Base-by-base conservation (phyloP, 2,329 filamentous ascomycete genomes). In the Trichoderma sp. region DNA sequence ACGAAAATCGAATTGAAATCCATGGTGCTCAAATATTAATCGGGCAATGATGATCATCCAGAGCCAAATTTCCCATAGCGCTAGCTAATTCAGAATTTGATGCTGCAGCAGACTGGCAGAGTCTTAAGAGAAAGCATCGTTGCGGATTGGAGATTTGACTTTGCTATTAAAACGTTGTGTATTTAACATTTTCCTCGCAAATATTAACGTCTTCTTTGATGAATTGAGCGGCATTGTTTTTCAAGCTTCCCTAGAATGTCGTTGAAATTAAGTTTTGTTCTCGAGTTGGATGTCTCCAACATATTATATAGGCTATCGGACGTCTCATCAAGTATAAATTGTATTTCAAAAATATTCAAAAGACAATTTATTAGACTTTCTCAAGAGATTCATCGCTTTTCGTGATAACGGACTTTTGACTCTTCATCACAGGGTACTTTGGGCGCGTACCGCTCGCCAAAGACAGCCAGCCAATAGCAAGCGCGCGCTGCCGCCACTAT, bases 381-480 rank as follows among this genome's bases (percentile, higher is more conserved):
- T 6, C 18, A 7, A n/a, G 1, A n/a, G 39, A 11, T 46, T 39
- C 14, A 39, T 39, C 37, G 13, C 37, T 39, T 18, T 7, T 13
- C 7, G 16, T 4, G 18, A 46, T 11, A 32, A 32, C 11, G 32
- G 10, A 32, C 7, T 43, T 43, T 24, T 24, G 11, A 30, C 28
- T 7, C 3, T 21, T 24, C 46, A 14, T 24, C 21, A 5, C 21
- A 49, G 46, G 46, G 46, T 49, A 49, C 39, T 4, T 4, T 49
- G 21, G 26, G 59, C 51, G 52, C 59, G 30, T 63, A 13, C n/a
- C 46, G 11, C 46, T 49, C 24, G 46, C 49, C 34, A 59, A 32
- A 18, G 11, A 30, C 37, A 32, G 37, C 51, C 51, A 46, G 51
- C 61, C 61, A 65, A 65, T 65, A 34, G 30, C 51, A 56, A 13